Evolutionary conservation across 2,329 filamentous ascomycete species (phyloP), one percentile per base, ranked within the genome.

Genomic region (Herpomyces periplanetae): DNA sequence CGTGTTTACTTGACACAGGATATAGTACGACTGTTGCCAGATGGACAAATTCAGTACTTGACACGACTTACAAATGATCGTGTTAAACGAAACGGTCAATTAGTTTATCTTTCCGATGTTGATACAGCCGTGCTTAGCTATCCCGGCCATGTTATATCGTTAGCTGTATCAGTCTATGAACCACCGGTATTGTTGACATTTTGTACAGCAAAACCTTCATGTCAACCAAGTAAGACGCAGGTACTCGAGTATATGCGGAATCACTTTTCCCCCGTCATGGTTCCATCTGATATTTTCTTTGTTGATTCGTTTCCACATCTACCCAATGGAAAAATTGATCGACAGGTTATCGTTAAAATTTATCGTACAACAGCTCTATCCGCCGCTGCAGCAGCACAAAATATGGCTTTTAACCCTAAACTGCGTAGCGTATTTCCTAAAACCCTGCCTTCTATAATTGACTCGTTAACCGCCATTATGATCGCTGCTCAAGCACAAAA

Each of bases 221-320:
- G 31, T 7, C 14, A 15, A 15, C 14, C n/a, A 15, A 15, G n/a
- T n/a, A n/a, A n/a, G 7, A 15, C 7, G 7, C 33, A 4, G 28
- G 42, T 22, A 39, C 37, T 8, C 35, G 33, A 13, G 33, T 34
- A 11, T 25, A 35, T 6, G 40, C 47, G 45, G 19, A 44, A 47
- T 19, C 85, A 69, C 66, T 44, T 88, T 2, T 68, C 71, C 0
- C 44, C 46, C 3, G 80, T 60, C 31, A 87, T 87, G 73, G 39
- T 84, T 1, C 73, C 73, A 0, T 49, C 51, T 3, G 62, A 84
- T 24, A 40, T 84, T 10, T 35, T 68, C 1, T 30, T 63, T 1
- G 38, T 63, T 25, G 27, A 44, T 1, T 41, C 47, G 5, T 58
- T 87, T 21, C 69, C 69, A 1, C 55, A 60, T 20, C 41, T 87